Evolutionary conservation across 257 asterid genomes (phyloP), one percentile per base, ranked within the genome.

Genomic region (Fraxinus anomala): DNA sequence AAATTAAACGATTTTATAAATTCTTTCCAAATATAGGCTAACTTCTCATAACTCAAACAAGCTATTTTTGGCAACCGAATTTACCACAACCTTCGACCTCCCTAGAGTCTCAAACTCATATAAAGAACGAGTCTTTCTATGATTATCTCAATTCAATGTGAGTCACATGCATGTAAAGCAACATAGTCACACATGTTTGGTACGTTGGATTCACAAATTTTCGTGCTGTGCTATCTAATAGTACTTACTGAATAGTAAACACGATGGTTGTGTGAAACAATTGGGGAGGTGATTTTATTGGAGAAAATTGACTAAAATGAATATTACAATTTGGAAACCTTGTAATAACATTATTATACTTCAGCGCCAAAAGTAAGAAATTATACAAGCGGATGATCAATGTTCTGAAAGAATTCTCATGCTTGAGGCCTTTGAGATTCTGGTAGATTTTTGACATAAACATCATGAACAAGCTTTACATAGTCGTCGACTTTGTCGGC

Each of bases 401-500:
- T 24, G 47, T 17, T 19, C 9, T 1, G 31, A 33, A 23, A 65
- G 66, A 72, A 13, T 42, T 39, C 12, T 33, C 67, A 17, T 77
- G 33, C 51, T n/a, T 2, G 31, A 11, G 89, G 89, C 81, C 79
- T 81, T 73, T 88, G 91, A 72, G 84, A 80, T 30, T 81, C 80
- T 11, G 89, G 89, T 5, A 88, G 84, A 66, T 75, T 69, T 73
- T 85, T 78, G 36, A 67, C 85, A 82, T 85, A 88, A 71, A 80
- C 89, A 56, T 83, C 87, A 74, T 82, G 87, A 34, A 86, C 82
- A 77, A 82, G 75, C 54, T 80, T 40, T 16, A 84, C 87, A 51
- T 86, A 82, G 12, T 88, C 88, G 1, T 80, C 87, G 30, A 84
- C 71, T 75, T 79, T 84, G 80, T 83, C 88, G 0, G 66, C 39